phyloP scores from a whole-genome alignment of 441 rosid genomes.

The Adansonia gregorii region DNA sequence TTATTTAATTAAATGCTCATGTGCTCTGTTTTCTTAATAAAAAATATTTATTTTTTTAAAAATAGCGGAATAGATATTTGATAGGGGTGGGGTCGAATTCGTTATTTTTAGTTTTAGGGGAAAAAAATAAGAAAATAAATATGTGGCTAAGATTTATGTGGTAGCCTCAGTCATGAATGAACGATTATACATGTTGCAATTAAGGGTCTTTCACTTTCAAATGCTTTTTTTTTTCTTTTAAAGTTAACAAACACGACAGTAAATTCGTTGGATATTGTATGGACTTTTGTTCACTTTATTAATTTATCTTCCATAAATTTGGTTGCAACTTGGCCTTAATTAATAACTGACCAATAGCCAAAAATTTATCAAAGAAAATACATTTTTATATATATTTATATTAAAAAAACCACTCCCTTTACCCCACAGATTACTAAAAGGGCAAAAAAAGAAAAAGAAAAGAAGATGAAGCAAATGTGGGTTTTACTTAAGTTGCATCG shows the following conservation, averaged over 20 bases:
- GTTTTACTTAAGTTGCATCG: neutral
- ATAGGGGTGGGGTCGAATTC: neutral
- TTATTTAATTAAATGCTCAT: neutral
- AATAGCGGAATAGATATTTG: neutral
- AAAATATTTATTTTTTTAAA: neutral
- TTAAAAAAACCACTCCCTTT: neutral
- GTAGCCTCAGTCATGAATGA: neutral
- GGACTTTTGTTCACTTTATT: neutral
- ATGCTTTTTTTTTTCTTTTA: neutral
- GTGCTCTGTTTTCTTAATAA: neutral
- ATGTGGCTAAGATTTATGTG: neutral
- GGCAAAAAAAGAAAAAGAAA: neutral
- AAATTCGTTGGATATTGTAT: neutral
- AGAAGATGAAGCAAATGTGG: neutral
- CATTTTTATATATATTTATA: too few species aligned
- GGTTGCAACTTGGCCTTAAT: neutral
- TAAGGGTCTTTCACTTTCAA: neutral
- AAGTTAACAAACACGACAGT: neutral
- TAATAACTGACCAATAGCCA: neutral
- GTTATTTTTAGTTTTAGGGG: neutral
- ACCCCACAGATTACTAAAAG: too few species aligned
- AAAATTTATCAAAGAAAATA: neutral
- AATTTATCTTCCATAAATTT: neutral
- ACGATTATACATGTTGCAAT: neutral
- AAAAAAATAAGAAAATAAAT: neutral